Conservation (phyloP, 2,329 filamentous ascomycete genomes). For the Scytalidium lignicola region DNA sequence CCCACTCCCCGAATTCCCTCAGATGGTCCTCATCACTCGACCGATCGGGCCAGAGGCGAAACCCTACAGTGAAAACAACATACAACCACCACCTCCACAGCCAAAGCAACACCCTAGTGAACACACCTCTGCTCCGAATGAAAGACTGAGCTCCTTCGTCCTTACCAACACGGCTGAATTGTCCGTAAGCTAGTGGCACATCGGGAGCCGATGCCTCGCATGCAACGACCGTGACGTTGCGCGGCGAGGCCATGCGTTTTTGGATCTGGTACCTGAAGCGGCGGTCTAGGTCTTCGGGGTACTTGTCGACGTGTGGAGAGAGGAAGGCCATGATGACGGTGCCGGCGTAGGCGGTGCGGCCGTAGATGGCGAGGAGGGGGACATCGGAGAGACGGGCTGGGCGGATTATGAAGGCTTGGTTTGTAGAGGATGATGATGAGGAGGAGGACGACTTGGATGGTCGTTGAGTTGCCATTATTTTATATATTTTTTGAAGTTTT, state of each 20-base stretch:
- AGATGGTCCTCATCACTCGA: slow-evolving; percentile 3
- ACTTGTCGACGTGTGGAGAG: slow-evolving; percentile 6
- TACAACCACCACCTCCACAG: slow-evolving; percentile 7
- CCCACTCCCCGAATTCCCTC: slow-evolving; percentile 6
- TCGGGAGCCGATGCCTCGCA: slow-evolving; percentile 8
- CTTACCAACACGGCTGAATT: slow-evolving; percentile 14
- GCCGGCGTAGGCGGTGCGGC: slow-evolving; percentile 10
- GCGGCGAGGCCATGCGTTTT: slow-evolving; percentile 3
- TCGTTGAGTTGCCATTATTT: too few relatives aligned
- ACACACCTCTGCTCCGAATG: not conserved
- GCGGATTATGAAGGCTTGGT: slow-evolving; percentile 6
- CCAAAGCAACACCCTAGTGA: slow-evolving; percentile 1
- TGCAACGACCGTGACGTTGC: slow-evolving; percentile 12
- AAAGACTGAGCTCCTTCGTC: slow-evolving; percentile 11
- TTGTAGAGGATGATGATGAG: not conserved
- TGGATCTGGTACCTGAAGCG: slow-evolving; percentile 6
- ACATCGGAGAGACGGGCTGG: slow-evolving; percentile 12
- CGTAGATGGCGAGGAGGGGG: slow-evolving; percentile 4
- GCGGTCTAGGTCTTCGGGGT: slow-evolving; percentile 8
- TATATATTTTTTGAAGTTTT: too few relatives aligned
- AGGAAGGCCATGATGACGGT: slow-evolving; percentile 10
- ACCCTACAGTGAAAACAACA: not conserved
- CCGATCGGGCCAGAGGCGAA: slow-evolving; percentile 12
- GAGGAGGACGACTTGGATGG: not conserved
- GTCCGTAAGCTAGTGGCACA: slow-evolving; percentile 10